phyloP scores from a whole-genome alignment of 2,329 filamentous ascomycete genomes.

The Geoglossum cookeanum region DNA sequence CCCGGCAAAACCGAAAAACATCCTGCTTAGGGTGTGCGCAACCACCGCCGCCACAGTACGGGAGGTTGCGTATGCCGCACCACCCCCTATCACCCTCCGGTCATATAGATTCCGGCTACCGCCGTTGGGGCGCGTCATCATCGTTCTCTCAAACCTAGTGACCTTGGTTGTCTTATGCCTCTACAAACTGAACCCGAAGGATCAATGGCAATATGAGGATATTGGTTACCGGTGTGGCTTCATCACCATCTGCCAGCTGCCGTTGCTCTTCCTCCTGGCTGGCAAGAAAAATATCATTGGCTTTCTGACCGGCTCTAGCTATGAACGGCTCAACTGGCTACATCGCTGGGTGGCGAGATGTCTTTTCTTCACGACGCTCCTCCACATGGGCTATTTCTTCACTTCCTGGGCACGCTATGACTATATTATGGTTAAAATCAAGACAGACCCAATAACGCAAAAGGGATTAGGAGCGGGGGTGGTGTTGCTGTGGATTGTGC shows the following conservation, averaged over 20 bases:
- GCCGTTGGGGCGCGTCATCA: conserved; percentile 19
- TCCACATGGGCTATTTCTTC: conserved; percentile 36
- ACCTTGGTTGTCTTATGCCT: conserved; percentile 36
- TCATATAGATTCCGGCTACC: conserved; percentile 17
- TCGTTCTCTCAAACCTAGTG: conserved; percentile 28
- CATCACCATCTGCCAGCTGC: conserved; percentile 32
- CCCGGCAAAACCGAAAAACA: conserved; percentile 34
- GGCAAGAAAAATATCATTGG: conserved; percentile 36
- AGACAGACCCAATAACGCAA: conserved; percentile 28
- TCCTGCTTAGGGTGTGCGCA: conserved; percentile 28
- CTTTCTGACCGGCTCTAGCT: conserved; percentile 26
- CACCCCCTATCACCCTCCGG: conserved; percentile 21
- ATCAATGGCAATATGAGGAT: conserved; percentile 32
- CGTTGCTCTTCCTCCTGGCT: conserved; percentile 35
- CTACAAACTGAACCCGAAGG: conserved; percentile 31
- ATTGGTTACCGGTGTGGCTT: conserved; percentile 37
- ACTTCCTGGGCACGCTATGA: conserved; percentile 31
- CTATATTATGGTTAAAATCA: conserved; percentile 29
- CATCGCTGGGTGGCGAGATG: conserved; percentile 32
- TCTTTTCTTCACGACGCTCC: conserved; percentile 31
- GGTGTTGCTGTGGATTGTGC: conserved; percentile 30
- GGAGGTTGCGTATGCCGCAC: conserved; percentile 31
- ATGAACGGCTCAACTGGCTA: conserved; percentile 32
- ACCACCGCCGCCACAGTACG: conserved; percentile 34
- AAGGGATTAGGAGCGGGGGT: conserved; percentile 33